phyloP scores from a whole-genome alignment of 768 basidiomycete species.

The Pleurotus tuber-regium region DNA sequence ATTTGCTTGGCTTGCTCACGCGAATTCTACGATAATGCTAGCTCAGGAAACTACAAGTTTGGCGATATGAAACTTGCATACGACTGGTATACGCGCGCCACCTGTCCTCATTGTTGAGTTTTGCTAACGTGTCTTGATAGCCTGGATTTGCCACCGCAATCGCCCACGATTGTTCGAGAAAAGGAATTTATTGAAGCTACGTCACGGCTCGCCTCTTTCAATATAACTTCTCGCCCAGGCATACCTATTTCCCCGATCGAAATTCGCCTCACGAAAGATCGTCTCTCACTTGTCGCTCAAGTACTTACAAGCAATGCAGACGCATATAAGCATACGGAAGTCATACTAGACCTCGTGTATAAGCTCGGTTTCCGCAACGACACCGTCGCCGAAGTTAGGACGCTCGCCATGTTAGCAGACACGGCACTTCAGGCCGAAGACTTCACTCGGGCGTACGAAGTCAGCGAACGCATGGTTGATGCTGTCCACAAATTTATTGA shows the following conservation, averaged over 20 bases:
- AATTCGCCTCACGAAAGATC: slow-evolving; percentile 88
- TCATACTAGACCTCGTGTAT: slow-evolving; percentile 85
- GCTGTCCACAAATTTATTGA: slow-evolving; percentile 50
- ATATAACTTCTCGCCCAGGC: slow-evolving; percentile 71
- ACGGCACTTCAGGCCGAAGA: slow-evolving; percentile 84
- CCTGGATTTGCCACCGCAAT: slow-evolving; percentile 67
- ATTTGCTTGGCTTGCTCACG: slow-evolving; percentile 78
- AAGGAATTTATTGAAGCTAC: slow-evolving; percentile 98
- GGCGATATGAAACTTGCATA: slow-evolving; percentile 98
- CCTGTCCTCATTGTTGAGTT: no score
- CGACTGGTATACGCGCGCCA: slow-evolving; percentile 84
- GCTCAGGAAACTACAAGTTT: slow-evolving; percentile 84
- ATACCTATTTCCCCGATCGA: slow-evolving; percentile 87
- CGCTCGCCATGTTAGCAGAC: slow-evolving; percentile 88
- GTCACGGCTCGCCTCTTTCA: slow-evolving; percentile 91
- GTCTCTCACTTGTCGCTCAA: slow-evolving; percentile 80
- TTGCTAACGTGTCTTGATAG: slow-evolving; percentile 35
- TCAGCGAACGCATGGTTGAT: slow-evolving; percentile 68
- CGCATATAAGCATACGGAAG: slow-evolving; percentile 89
- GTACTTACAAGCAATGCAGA: slow-evolving; percentile 83
- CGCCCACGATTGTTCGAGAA: slow-evolving; percentile 63
- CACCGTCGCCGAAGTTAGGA: slow-evolving; percentile 73
- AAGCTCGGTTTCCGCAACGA: slow-evolving; percentile 84
- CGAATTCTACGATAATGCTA: slow-evolving; percentile 95
- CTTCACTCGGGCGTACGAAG: slow-evolving; percentile 69